Evolutionary conservation across 2,329 filamentous ascomycete genomes (phyloP), one percentile per base, ranked within the genome.

Genomic region (Talaromyces piceae): DNA sequence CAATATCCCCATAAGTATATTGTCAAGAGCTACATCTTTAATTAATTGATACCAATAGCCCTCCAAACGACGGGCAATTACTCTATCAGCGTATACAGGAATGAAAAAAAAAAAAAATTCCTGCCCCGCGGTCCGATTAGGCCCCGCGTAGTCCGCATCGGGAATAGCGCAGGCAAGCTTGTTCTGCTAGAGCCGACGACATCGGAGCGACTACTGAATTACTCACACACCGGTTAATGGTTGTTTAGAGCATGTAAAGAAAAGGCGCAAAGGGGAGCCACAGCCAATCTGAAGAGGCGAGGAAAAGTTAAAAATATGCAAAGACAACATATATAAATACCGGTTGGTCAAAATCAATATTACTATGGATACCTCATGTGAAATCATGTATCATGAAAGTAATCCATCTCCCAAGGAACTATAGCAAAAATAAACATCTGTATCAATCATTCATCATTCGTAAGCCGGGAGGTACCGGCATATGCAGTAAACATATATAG

Each of bases 101-200:
- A 22, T 18, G 16, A 33, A 1, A 41, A 22, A 41, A 5, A 43
- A 41, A 43, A 43, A 25, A 43, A n/a, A 25, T 48, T 33, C 41
- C 25, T 31, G 51, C 46, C 51, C 51, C 51, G 51, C 51, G 33
- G 51, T 23, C 51, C 47, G 51, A 53, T 48, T 41, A 45, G 12
- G 9, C 51, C 51, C 51, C 51, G 51, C 51, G 41, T n/a, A 28
- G 45, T 13, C 43, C 45, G 33, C n/a, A 53, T 53, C 51, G 12
- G 51, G 51, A 20, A 22, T 49, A 48, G 51, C 41, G 41, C 26
- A 6, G 39, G 39, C 39, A 43, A 43, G 39, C 39, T 43, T 26
- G 20, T 5, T 25, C 20, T 43, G 22, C 20, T 43, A 25, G 22
- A n/a, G 28, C 26, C 41, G 51, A 49, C 51, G 51, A 49, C 33